A percentile compares a stretch with the other conserved stretches of the same genome.
phyloP scores from a whole-genome alignment of 371 early-diverging fungal genomes.

The Conidiobolus incongruus region DNA sequence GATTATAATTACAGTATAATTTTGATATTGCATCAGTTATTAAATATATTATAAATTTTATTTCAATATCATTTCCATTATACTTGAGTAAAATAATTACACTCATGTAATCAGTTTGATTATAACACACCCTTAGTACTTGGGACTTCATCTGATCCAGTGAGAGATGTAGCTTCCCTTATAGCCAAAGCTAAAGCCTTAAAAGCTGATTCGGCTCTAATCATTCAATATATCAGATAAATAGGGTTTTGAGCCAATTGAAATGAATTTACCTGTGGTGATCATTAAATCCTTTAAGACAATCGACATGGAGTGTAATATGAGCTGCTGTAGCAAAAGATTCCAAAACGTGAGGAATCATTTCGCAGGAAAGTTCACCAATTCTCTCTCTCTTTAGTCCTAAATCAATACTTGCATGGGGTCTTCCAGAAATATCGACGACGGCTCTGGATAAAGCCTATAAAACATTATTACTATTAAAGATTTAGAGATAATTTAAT shows the following conservation, averaged over 20 bases:
- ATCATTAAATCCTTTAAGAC: slow-evolving; percentile 75
- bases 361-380: slow-evolving; percentile 74
- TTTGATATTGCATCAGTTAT: too few relatives aligned
- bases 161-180: slow-evolving; percentile 51
- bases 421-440: slow-evolving; percentile 92
- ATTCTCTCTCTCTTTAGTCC: slow-evolving; percentile 75
- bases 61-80: too few relatives aligned
- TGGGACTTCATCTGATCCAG: slow-evolving; percentile 67
- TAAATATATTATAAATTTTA: too few relatives aligned
- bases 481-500: background rate
- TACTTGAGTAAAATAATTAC: too few relatives aligned
- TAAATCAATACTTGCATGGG: slow-evolving; percentile 56
- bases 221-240: background rate
- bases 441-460: slow-evolving; percentile 81
- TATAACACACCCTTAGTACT: slow-evolving; percentile 85
- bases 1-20: too few relatives aligned
- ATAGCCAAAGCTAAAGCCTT: slow-evolving; percentile 91
- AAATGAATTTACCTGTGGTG: slow-evolving; percentile 51
- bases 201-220: slow-evolving; percentile 83
- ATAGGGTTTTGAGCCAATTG: background rate
- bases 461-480: background rate
- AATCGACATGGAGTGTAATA: slow-evolving; percentile 89
- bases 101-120: too few relatives aligned
- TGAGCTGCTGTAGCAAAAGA: slow-evolving; percentile 81
- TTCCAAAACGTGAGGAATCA: slow-evolving; percentile 87